Evolutionary conservation across 345 rosid genomes (phyloP).

Genomic region (Rhodamnia argentea): DNA sequence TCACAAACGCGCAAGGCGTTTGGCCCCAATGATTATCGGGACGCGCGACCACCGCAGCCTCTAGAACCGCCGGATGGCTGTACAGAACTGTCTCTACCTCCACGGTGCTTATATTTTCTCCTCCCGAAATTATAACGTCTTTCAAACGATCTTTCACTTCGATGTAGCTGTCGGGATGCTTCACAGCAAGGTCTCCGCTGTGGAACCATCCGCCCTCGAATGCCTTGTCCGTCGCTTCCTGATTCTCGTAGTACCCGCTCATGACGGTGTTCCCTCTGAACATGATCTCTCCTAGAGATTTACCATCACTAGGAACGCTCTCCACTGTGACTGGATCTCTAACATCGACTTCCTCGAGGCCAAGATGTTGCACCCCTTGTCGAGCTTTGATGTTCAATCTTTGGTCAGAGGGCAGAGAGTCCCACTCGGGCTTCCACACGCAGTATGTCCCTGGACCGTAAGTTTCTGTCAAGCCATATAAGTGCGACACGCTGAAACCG

Average conservation of each 20-base stretch:
- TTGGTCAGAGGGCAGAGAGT: conserved; percentile 28
- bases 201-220: conserved; percentile 70
- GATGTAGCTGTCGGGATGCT: conserved; percentile 57
- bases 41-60: conserved; percentile 69
- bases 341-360: conserved; percentile 57
- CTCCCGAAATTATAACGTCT: conserved; percentile 71
- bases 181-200: conserved; percentile 72
- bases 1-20: conserved; percentile 81
- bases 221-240: conserved; percentile 47
- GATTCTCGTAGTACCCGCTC: conserved; percentile 66
- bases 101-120: conserved; percentile 65
- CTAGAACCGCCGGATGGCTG: conserved; percentile 57
- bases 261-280: conserved; percentile 73
- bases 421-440: conserved; percentile 69
- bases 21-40: conserved; percentile 83
- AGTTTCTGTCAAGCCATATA: conserved; percentile 74
- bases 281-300: conserved; percentile 68
- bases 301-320: conserved; percentile 53
- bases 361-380: conserved; percentile 71
- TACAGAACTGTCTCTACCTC: conserved; percentile 56
- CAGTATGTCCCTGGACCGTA: conserved; percentile 69
- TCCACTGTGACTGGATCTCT: conserved; percentile 48
- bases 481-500: conserved; percentile 55
- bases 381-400: conserved; percentile 43
- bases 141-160: conserved; percentile 68